phyloP scores from a whole-genome alignment of 306 rosid species.

The Calophaca sinica region DNA sequence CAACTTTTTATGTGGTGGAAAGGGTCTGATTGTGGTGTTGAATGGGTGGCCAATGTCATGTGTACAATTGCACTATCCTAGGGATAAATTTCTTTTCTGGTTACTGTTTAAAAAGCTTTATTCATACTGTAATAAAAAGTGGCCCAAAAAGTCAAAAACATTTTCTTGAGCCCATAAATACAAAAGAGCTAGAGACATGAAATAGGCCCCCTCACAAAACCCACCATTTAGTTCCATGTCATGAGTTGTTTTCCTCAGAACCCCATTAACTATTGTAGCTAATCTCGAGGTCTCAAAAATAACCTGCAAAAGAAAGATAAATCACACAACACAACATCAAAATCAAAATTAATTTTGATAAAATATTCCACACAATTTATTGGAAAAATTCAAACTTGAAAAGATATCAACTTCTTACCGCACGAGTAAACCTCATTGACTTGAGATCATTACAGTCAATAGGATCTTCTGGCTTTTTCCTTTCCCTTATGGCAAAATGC shows the following conservation, averaged over 20 bases:
- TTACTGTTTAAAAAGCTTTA: constrained; percentile 16
- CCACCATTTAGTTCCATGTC: constrained; percentile 96
- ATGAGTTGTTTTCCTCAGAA: constrained; percentile 87
- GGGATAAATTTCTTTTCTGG: constrained; percentile 26
- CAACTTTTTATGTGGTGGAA: constrained; percentile 37
- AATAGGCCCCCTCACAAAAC: constrained; percentile 39
- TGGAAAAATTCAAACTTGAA: no score
- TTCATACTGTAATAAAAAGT: constrained; percentile 45
- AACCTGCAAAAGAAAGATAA: constrained; percentile 57
- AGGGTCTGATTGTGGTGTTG: constrained; percentile 38
- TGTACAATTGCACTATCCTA: constrained; percentile 42
- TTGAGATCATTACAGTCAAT: constrained; percentile 82
- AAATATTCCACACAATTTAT: neutral
- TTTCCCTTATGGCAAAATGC: constrained; percentile 79
- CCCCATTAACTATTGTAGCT: constrained; percentile 98
- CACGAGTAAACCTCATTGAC: constrained; percentile 91
- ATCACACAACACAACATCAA: constrained; percentile 26
- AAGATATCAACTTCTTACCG: constrained; percentile 56
- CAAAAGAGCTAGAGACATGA: constrained; percentile 40
- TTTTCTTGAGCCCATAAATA: constrained; percentile 73
- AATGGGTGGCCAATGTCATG: constrained; percentile 42
- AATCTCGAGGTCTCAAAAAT: constrained; percentile 97
- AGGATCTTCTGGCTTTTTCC: constrained; percentile 77
- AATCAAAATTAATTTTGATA: neutral
- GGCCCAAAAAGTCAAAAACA: constrained; percentile 47